Evolutionary conservation across 345 rosid genomes (phyloP), one percentile per base, ranked within the genome.

Genomic region (Salix koriyanagi): DNA sequence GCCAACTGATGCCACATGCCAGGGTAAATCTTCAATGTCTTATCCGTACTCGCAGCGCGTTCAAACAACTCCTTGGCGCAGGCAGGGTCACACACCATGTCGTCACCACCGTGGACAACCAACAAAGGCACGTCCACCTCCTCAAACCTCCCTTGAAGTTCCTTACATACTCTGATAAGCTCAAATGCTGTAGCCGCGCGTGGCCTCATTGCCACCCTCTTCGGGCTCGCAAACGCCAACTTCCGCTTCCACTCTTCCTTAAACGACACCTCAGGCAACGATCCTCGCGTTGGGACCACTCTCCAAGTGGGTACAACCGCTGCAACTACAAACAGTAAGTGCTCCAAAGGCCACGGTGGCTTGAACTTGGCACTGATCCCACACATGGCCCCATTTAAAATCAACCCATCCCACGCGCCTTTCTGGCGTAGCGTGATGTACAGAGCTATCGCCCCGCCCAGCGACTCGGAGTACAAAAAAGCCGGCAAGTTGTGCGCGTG

Each of bases 301-400:
- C 90, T 85, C 98, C 97, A 91, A 0, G 99, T 96, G 9, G 99
- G 98, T 42, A 93, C 50, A 54, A 92, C 82, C 15, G 90, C 87
- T 9, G 98, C 97, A 0, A 82, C 94, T 10, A 86, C 36, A 79
- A 76, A 83, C 58, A 96, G 89, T 67, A 96, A 70, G 74, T 91
- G 89, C 84, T 92, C 98, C 77, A 93, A 83, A 48, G 98, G 99
- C 97, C 97, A 92, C 12, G 91, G 97, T 64, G 98, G 97, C 86
- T 96, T 96, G 86, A 96, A 84, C 79, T 90, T 96, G 70, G 78
- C 86, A 73, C 96, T 93, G 67, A 96, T 92, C 54, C 98, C 97
- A 19, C 98, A 96, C 98, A 96, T 96, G 5, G 98, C 98, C 1
- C 97, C 98, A 77, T 89, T 93, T 28, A 96, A 84, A 76, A 96